Base-by-base conservation (phyloP, 257 asterid species). In the Salvia splendens region DNA sequence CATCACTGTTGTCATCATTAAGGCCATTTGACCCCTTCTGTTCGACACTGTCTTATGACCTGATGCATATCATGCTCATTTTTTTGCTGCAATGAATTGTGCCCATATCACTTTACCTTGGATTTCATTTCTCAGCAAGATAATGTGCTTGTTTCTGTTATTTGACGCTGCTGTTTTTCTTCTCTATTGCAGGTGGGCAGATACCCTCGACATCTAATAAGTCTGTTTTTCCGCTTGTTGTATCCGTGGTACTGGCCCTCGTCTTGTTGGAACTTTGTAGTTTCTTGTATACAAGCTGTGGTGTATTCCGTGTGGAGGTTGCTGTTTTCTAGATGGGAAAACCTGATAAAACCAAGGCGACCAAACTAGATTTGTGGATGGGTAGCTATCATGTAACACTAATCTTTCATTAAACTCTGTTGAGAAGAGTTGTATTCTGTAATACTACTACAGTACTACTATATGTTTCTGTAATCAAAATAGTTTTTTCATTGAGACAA, bases 211-310 rank as follows among this genome's bases (percentile, higher is more conserved):
- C 96, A 91, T 75, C 80, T 91, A 38, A 91, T 91, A 69, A 91
- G 98, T 75, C 84, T 85, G 61, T 91, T 91, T 67, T 91, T 91
- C 76, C 86, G 98, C 36, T 71, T 91, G 80, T 78, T 91, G 16
- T 91, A 86, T 75, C 98, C 98, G 8, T 86, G 98, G 96, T 88
- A 85, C 74, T 91, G 98, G 96, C 98, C 98, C 36, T 89, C 98
- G 14, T 91, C 98, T 9, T 91, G 92, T 84, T 91, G 98, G 98
- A 87, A 91, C 78, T 91, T 91, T 51, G 68, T 86, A 7, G 55
- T 88, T 76, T 77, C 95, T 0, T 91, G 98, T 77, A 77, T 85
- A 70, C 84, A 79, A 57, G 78, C 87, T 4, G 76, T 88, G 70
- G 73, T 91, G 48, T 82, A 78, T 77, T 84, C 95, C 41, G 71